These are phyloP conservation scores for Gnomoniopsis sp. DNA, from an alignment of 2,329 filamentous ascomycete species.

Conservation along the genomic window DNA sequence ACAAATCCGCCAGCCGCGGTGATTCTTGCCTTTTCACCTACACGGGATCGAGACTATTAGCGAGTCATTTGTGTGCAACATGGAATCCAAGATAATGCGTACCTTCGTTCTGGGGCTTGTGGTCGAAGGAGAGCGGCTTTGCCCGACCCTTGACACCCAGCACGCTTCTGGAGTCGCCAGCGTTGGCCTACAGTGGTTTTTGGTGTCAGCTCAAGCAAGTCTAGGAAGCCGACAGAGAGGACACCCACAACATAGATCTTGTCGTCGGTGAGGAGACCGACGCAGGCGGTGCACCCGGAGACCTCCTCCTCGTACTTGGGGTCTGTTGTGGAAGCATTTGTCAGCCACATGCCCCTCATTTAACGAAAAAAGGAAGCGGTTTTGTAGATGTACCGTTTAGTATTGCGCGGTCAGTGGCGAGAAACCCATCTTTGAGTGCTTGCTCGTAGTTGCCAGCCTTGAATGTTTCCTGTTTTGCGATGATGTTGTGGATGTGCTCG, in stretches of 20 bases:
- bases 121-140: slow-evolving; percentile 97
- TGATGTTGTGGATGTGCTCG: slow-evolving; percentile 88
- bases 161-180: slow-evolving; percentile 92
- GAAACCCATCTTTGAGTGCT: slow-evolving; percentile 93
- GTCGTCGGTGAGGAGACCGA: slow-evolving; percentile 81
- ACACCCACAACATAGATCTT: slow-evolving; percentile 90
- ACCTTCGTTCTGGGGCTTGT: slow-evolving; percentile 99
- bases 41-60: slow-evolving; percentile 17
- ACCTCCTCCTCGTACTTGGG: slow-evolving; percentile 97
- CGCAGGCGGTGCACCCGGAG: slow-evolving; percentile 94
- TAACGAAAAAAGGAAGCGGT: neutral
- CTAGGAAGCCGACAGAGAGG: slow-evolving; percentile 14
- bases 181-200: slow-evolving; percentile 75
- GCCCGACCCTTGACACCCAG: slow-evolving; percentile 94
- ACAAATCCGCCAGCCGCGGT: slow-evolving; percentile 95
- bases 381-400: slow-evolving; percentile 68
- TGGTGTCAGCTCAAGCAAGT: slow-evolving; percentile 19
- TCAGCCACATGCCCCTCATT: slow-evolving; percentile 12
- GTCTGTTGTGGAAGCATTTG: slow-evolving; percentile 53
- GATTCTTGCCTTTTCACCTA: slow-evolving; percentile 93
- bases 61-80: neutral
- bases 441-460: slow-evolving; percentile 89
- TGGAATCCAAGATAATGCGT: slow-evolving; percentile 22
- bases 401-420: slow-evolving; percentile 94
- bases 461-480: slow-evolving; percentile 92